These are phyloP conservation scores for Misopates orontium DNA, from an alignment of 257 asterid genomes.

Conservation along the genomic window DNA sequence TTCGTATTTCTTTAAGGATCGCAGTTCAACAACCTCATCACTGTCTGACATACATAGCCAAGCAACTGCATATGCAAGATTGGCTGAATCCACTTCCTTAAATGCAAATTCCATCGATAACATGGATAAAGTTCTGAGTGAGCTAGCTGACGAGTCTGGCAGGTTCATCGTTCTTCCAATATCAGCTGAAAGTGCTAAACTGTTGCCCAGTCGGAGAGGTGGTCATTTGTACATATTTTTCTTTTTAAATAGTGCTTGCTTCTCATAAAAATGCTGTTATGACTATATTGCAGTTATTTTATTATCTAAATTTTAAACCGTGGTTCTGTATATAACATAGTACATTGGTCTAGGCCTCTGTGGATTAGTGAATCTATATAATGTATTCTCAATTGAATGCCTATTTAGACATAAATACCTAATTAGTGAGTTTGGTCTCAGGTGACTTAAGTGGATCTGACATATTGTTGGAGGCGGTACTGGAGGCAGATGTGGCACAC, in stretches of 20 bases:
- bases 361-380: neutral
- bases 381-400: neutral
- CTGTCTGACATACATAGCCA: constrained; percentile 58
- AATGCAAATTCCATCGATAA: constrained; percentile 42
- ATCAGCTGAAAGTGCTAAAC: constrained; percentile 83
- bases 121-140: constrained; percentile 55
- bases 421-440: constrained; percentile 32
- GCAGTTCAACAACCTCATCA: constrained; percentile 34
- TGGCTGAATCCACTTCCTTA: constrained; percentile 51
- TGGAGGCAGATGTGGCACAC: constrained; percentile 89
- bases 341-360: too few relatives aligned
- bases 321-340: too few relatives aligned
- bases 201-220: constrained; percentile 73
- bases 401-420: constrained; percentile 9
- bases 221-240: neutral
- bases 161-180: constrained; percentile 72
- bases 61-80: constrained; percentile 58
- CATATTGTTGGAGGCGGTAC: constrained; percentile 74
- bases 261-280: too few relatives aligned
- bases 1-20: constrained; percentile 43
- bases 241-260: neutral
- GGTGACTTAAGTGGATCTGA: constrained; percentile 71
- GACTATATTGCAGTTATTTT: too few relatives aligned
- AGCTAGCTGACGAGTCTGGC: constrained; percentile 81
- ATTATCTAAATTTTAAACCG: too few relatives aligned